Percentiles rank a stretch among this genome's conserved stretches.
Evolutionary conservation across 495 filamentous ascomycete genomes (phyloP).

Genomic region (Amphirosellinia nigrospora): DNA sequence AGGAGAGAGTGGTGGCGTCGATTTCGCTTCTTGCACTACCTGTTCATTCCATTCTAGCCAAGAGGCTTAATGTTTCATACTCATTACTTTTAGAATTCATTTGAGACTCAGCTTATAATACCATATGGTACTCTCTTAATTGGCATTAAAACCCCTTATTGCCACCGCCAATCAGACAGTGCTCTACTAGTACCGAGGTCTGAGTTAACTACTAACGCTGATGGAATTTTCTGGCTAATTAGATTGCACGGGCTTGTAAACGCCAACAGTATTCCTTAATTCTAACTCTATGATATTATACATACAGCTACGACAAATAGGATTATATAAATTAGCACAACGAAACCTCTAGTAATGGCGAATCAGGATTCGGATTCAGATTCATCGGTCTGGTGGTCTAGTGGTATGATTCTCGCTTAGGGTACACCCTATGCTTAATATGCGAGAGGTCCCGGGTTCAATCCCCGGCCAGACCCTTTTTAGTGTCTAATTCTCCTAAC

Average conservation of each 20-base stretch:
- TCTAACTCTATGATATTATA: no score
- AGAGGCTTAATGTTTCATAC: constrained; percentile 7
- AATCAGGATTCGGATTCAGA: not conserved
- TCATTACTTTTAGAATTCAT: not conserved
- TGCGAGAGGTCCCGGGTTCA: constrained; percentile 31
- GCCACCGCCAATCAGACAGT: not conserved
- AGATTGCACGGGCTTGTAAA: not conserved
- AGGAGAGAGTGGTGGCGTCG: not conserved
- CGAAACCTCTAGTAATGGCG: not conserved
- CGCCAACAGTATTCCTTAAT: no score
- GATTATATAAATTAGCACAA: not conserved
- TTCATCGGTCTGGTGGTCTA: constrained; percentile 31
- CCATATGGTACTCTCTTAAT: not conserved
- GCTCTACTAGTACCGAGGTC: not conserved
- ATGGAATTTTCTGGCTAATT: not conserved
- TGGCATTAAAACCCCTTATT: not conserved
- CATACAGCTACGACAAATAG: not conserved
- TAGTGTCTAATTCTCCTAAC: not conserved
- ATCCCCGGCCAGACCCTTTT: constrained; percentile 29
- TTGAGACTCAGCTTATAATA: not conserved
- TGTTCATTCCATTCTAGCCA: constrained; percentile 7
- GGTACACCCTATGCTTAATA: constrained; percentile 23
- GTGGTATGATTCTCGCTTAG: constrained; percentile 30
- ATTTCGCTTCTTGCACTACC: constrained; percentile 17
- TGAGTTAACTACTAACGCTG: not conserved